Conservation (phyloP, 1,284 basidiomycete genomes). For the Sanghuangporus sanghuang region DNA sequence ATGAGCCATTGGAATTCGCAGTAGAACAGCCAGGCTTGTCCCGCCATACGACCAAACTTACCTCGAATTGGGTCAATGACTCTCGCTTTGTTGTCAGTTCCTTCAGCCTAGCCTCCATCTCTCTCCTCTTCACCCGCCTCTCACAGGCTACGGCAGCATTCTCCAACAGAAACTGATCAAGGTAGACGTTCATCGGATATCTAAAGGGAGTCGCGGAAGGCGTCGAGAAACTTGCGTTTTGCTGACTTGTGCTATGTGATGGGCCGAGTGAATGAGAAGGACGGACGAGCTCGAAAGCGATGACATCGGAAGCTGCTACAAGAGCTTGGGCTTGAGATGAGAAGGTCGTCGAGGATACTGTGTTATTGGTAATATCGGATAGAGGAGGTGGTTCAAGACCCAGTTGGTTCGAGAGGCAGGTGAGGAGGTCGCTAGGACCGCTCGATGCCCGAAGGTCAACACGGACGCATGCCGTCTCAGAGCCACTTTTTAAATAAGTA, state of each 20-base stretch:
- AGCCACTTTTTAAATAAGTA: conserved; percentile 15
- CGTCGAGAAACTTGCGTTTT: conserved; percentile 18
- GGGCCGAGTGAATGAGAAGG: conserved; percentile 16
- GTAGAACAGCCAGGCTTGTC: background rate
- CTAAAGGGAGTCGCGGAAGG: conserved; percentile 34
- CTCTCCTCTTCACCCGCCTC: conserved; percentile 40
- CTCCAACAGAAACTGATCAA: conserved; percentile 64
- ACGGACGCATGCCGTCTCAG: conserved; percentile 35
- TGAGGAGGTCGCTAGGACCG: conserved; percentile 50
- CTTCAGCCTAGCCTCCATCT: conserved; percentile 43
- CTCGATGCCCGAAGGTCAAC: conserved; percentile 34
- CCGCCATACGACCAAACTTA: conserved; percentile 28
- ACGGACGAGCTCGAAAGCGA: conserved; percentile 51
- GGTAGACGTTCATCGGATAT: conserved; percentile 59
- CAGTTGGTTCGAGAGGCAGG: conserved; percentile 48
- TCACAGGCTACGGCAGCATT: conserved; percentile 47
- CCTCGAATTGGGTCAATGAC: conserved; percentile 48
- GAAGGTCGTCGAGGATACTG: background rate
- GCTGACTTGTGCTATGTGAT: background rate
- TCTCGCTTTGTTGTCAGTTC: conserved; percentile 41
- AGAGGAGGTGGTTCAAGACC: conserved; percentile 23
- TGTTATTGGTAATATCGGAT: background rate
- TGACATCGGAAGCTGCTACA: conserved; percentile 51
- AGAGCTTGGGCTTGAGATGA: conserved; percentile 46
- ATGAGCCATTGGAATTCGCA: background rate